Base-by-base conservation (phyloP, 2,329 filamentous ascomycete species). In the Colletotrichum echinochloae region DNA sequence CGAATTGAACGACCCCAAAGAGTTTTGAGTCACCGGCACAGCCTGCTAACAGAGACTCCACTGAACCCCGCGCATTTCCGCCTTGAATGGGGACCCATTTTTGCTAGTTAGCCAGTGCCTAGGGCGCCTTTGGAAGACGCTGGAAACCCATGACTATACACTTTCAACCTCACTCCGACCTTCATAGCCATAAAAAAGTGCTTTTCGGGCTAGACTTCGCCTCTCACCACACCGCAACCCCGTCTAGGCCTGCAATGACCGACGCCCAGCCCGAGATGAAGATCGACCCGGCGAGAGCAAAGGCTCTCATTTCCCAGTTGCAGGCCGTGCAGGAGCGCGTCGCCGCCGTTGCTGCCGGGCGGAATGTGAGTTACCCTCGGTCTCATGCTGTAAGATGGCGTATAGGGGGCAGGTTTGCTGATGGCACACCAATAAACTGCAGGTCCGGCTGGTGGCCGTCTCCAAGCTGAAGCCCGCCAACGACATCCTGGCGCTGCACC, bases 381-480 rank as follows among this genome's bases (percentile, higher is more conserved):
- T 26, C 14, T 26, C 16, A 20, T 48, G 48, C 23, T 51, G 35
- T 46, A 26, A 56, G 33, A 56, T 18, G 54, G 6, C 16, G 44
- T n/a, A 23, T 2, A 26, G 48, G 48, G 26, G 3, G 7, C 30
- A 37, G 8, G 16, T 12, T n/a, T 5, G 14, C 61, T 57, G 26
- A 57, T 6, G 14, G 39, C 2, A 2, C 11, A 37, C 41, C 8
- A 37, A 33, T 28, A 59, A 59, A 74, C 4, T 6, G n/a, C 12
- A 94, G 91, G 88, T 95, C 73, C 91, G 96, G 56, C 88, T 99
- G 48, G 94, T 99, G 51, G 95, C 96, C 35, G 96, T 99, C 60
- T 98, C 95, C 49, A 99, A 99, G 82, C 87, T 98, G 74, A 98
- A 99, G 83, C 95, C 96, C 18, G 94, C 91, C 70, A 93, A 93